These are phyloP conservation scores for Fusarium buxicola DNA, from an alignment of 2,329 filamentous ascomycete genomes.

Conservation along the genomic window DNA sequence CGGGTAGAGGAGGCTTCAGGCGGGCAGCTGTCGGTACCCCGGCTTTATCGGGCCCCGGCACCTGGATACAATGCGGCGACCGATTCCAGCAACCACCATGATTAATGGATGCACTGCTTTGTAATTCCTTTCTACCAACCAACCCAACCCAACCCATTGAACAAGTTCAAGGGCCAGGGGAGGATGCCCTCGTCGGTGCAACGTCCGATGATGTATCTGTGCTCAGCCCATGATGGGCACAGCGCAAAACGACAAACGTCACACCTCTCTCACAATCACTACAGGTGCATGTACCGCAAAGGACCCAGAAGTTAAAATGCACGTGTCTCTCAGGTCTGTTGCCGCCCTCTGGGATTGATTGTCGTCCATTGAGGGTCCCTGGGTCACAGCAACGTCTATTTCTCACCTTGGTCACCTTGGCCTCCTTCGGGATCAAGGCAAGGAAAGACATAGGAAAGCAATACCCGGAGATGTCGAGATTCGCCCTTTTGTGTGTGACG, in stretches of 20 bases:
- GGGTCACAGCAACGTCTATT: background rate
- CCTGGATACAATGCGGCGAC: conserved; percentile 8
- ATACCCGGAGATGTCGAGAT: conserved; percentile 26
- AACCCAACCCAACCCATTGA: background rate
- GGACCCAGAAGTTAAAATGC: background rate
- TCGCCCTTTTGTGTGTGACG: conserved; percentile 13
- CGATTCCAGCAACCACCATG: conserved; percentile 4
- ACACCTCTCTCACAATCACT: conserved; percentile 20
- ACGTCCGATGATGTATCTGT: conserved; percentile 24
- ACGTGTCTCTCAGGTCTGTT: background rate
- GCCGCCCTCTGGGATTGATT: conserved; percentile 7
- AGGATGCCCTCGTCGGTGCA: conserved; percentile 11
- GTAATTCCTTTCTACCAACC: conserved; percentile 4
- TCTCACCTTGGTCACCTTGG: background rate
- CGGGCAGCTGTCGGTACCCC: conserved; percentile 14
- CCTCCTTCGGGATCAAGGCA: background rate
- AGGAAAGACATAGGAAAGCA: conserved; percentile 1
- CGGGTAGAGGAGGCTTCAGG: conserved; percentile 39
- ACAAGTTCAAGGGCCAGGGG: conserved; percentile 1
- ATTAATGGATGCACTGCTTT: conserved; percentile 5
- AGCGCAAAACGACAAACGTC: conserved; percentile 28
- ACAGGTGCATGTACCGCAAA: conserved; percentile 5
- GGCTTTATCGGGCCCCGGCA: conserved; percentile 4
- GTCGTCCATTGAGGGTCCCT: too few species aligned
- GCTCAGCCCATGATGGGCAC: conserved; percentile 33